phyloP scores from a whole-genome alignment of 495 filamentous ascomycete genomes.

The Thozetella sp. region DNA sequence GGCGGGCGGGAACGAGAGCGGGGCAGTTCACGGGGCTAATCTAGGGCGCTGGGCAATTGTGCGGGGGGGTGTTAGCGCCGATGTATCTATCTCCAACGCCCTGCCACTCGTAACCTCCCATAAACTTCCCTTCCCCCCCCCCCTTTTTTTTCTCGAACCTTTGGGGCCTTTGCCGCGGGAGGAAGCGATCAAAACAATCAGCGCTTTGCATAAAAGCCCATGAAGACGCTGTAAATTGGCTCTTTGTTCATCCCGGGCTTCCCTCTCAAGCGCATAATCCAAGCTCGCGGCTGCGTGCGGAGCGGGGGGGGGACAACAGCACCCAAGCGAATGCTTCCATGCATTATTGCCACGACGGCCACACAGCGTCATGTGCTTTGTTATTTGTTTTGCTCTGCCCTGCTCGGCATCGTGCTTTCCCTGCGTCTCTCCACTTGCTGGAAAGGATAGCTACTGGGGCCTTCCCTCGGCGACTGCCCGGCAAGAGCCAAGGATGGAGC shows the following conservation, averaged over 20 bases:
- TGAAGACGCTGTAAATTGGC: background rate
- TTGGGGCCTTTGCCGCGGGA: background rate
- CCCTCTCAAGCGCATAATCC: background rate
- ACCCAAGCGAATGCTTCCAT: background rate
- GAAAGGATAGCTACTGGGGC: too few species aligned
- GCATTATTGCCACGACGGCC: too few species aligned
- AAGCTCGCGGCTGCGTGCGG: background rate
- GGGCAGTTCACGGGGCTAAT: constrained; percentile 1
- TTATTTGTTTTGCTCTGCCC: too few species aligned
- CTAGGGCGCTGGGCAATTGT: background rate
- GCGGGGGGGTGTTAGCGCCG: background rate
- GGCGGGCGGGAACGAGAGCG: constrained; percentile 1
- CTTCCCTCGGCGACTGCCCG: too few species aligned
- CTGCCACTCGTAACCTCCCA: too few species aligned
- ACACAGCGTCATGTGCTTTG: too few species aligned
- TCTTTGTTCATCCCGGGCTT: background rate
- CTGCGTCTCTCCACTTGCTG: too few species aligned
- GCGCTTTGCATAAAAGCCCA: background rate
- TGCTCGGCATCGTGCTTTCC: background rate
- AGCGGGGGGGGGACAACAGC: background rate
- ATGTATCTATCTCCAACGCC: constrained; percentile 1
- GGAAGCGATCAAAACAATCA: background rate
- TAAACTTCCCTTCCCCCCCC: too few species aligned
- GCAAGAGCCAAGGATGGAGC: too few species aligned
- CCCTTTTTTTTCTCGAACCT: constrained; percentile 4